phyloP scores from a whole-genome alignment of 331 rosid species.

The Phaseolus coccineus region DNA sequence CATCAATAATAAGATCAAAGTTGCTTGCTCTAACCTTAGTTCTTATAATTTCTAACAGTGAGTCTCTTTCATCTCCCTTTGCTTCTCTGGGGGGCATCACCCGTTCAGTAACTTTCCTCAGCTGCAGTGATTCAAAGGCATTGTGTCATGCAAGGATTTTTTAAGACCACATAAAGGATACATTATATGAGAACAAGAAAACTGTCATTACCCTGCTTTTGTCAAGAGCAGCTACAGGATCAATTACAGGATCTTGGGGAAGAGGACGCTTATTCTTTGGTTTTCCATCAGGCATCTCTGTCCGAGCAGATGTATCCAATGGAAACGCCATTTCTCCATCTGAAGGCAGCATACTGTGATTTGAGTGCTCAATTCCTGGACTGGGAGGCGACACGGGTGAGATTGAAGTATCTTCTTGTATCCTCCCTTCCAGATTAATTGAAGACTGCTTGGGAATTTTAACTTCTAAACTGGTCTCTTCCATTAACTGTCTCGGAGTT shows the following conservation, averaged over 20 bases:
- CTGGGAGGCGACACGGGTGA: constrained; percentile 47
- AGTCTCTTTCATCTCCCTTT: constrained; percentile 81
- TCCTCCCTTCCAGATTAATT: constrained; percentile 49
- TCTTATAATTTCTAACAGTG: constrained; percentile 82
- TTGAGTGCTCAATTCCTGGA: constrained; percentile 53
- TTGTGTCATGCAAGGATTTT: constrained; percentile 39
- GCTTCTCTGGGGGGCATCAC: constrained; percentile 71
- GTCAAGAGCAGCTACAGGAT: constrained; percentile 82
- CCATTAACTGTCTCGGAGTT: constrained; percentile 49
- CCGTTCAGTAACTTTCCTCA: constrained; percentile 87
- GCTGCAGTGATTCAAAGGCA: constrained; percentile 61
- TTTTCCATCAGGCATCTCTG: constrained; percentile 57
- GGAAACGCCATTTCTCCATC: constrained; percentile 57
- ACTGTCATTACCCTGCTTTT: constrained; percentile 83
- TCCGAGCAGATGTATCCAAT: constrained; percentile 44
- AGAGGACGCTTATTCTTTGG: constrained; percentile 69
- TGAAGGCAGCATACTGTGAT: constrained; percentile 46
- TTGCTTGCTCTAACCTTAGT: constrained; percentile 70
- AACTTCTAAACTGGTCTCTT: constrained; percentile 52
- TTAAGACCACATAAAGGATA: constrained; percentile 37
- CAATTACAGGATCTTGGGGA: constrained; percentile 79
- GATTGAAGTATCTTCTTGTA: constrained; percentile 44
- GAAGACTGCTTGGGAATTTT: constrained; percentile 45
- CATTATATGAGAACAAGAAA: constrained; percentile 37
- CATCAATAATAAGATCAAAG: constrained; percentile 19